phyloP scores from a whole-genome alignment of 352 stramenopile genomes.

The Elongisporangium anandrum region DNA sequence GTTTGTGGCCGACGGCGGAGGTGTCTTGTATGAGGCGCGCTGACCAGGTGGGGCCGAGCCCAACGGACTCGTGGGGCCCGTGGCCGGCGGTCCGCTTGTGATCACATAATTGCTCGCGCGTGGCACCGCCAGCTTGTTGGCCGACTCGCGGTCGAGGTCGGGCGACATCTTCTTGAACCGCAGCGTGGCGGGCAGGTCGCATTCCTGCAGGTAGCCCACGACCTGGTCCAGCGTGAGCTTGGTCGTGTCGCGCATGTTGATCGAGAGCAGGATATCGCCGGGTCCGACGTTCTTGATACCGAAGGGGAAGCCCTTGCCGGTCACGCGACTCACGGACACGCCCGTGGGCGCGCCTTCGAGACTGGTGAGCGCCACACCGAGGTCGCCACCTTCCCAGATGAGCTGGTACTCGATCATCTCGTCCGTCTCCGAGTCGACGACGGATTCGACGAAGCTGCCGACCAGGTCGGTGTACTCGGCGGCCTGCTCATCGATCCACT shows the following conservation, averaged over 20 bases:
- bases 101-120: slow-evolving; percentile 67
- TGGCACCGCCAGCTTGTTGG: slow-evolving; percentile 31
- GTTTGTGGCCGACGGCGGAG: not conserved
- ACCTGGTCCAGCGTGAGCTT: slow-evolving; percentile 78
- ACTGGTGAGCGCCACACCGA: slow-evolving; percentile 80
- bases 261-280: slow-evolving; percentile 75
- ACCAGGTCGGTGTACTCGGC: slow-evolving; percentile 82
- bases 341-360: slow-evolving; percentile 47
- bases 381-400: slow-evolving; percentile 84
- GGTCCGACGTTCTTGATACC: slow-evolving; percentile 86
- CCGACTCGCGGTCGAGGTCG: slow-evolving; percentile 16
- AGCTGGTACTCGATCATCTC: slow-evolving; percentile 87
- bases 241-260: slow-evolving; percentile 81
- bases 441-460: slow-evolving; percentile 81
- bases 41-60: slow-evolving; percentile 21
- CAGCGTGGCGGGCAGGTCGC: slow-evolving; percentile 77
- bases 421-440: slow-evolving; percentile 77
- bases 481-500: slow-evolving; percentile 85
- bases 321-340: slow-evolving; percentile 78
- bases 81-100: slow-evolving; percentile 33
- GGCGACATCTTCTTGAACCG: slow-evolving; percentile 83
- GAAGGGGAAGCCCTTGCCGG: slow-evolving; percentile 83
- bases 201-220: slow-evolving; percentile 78
- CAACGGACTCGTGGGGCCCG: slow-evolving; percentile 48
- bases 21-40: not conserved